phyloP scores from a whole-genome alignment of 305 asterid species.

The Fraxinus baroniana region DNA sequence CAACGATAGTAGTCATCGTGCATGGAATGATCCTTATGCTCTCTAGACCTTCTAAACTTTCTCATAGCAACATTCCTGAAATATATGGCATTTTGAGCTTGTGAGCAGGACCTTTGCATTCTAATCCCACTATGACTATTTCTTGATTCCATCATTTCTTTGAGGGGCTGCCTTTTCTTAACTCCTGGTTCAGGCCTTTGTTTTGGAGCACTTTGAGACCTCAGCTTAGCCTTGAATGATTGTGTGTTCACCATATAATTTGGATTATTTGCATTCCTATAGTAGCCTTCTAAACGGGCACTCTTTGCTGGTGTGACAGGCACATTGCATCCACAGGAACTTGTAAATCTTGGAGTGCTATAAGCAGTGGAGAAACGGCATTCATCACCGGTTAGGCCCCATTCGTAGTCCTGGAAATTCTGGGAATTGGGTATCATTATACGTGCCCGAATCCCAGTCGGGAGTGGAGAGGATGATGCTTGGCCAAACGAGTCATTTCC shows the following conservation, averaged over 20 bases:
- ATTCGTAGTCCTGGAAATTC: conserved; percentile 32
- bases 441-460: conserved; percentile 28
- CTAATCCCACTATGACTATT: conserved; percentile 58
- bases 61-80: conserved; percentile 65
- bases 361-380: conserved; percentile 54
- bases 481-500: conserved; percentile 34
- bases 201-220: conserved; percentile 84
- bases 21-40: background rate
- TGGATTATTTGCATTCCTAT: conserved; percentile 33
- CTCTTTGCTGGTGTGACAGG: conserved; percentile 57
- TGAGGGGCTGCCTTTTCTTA: conserved; percentile 39
- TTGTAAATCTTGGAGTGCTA: conserved; percentile 63
- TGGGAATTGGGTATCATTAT: conserved; percentile 26
- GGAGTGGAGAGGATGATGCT: conserved; percentile 28
- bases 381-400: conserved; percentile 35
- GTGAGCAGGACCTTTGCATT: conserved; percentile 67
- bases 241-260: conserved; percentile 76
- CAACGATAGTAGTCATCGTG: background rate
- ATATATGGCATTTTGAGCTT: conserved; percentile 49
- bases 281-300: conserved; percentile 36
- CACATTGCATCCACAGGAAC: conserved; percentile 30
- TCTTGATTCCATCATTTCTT: conserved; percentile 65
- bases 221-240: conserved; percentile 63
- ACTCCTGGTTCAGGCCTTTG: conserved; percentile 54
- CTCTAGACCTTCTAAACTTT: conserved; percentile 44